Evolutionary conservation across 192 early-diverging fungal genomes (phyloP).

Genomic region (Coemansia sp.): DNA sequence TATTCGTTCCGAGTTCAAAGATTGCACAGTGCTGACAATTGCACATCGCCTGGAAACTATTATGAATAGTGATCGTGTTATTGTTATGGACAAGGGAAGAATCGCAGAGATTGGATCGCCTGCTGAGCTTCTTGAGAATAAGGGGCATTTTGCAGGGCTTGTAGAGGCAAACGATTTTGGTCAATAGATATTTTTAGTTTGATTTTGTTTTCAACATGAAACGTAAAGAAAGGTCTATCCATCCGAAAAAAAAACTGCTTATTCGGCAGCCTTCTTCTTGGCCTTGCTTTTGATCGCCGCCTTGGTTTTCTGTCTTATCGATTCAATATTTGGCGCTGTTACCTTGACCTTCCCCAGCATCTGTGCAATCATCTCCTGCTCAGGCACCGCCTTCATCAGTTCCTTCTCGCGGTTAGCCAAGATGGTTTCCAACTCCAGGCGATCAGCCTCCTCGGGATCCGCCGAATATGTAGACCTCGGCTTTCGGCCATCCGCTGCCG

Average conservation of each 20-base stretch:
- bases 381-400: slow-evolving; percentile 80
- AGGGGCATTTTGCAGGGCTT: too few species aligned
- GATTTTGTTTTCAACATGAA: too few species aligned
- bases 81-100: too few species aligned
- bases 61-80: too few species aligned
- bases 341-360: slow-evolving; percentile 91
- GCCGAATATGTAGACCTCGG: neutral
- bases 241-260: neutral
- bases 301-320: slow-evolving; percentile 60
- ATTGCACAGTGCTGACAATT: too few species aligned
- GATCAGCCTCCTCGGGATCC: slow-evolving; percentile 36
- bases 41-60: too few species aligned
- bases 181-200: too few species aligned
- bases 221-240: too few species aligned
- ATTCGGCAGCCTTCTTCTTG: slow-evolving; percentile 23
- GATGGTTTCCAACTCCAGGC: slow-evolving; percentile 31
- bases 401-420: slow-evolving; percentile 66
- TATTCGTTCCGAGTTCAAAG: too few species aligned
- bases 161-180: too few species aligned
- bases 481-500: slow-evolving; percentile 28
- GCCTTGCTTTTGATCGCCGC: slow-evolving; percentile 30
- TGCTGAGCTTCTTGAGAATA: too few species aligned
- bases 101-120: too few species aligned
- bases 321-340: slow-evolving; percentile 72
- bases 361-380: slow-evolving; percentile 75